Evolutionary conservation across 2,329 filamentous ascomycete genomes (phyloP).

Genomic region (Diplodia scrobiculata): DNA sequence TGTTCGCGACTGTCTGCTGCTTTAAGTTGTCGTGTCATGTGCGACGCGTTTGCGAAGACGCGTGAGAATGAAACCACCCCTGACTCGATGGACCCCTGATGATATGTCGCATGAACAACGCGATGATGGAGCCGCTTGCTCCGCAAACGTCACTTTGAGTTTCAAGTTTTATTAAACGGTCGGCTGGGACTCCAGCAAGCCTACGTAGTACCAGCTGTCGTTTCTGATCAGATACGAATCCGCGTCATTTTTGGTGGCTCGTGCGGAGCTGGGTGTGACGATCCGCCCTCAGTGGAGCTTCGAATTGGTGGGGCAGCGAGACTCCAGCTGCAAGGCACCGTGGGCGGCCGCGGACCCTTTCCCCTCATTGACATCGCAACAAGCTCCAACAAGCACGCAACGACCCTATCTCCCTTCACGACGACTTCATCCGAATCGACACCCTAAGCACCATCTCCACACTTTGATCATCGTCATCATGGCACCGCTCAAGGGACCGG

Average conservation of each 20-base stretch:
- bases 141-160: slow-evolving; percentile 10
- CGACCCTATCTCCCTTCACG: not conserved
- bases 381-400: slow-evolving; percentile 15
- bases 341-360: slow-evolving; percentile 9
- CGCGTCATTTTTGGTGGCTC: slow-evolving; percentile 22
- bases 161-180: slow-evolving; percentile 24
- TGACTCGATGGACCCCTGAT: not conserved
- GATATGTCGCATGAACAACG: not conserved
- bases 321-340: slow-evolving; percentile 21
- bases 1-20: not conserved
- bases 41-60: not conserved
- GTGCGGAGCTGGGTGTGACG: slow-evolving; percentile 17
- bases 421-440: not conserved
- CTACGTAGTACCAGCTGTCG: not conserved
- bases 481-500: slow-evolving; percentile 61
- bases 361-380: slow-evolving; percentile 22
- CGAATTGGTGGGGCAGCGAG: slow-evolving; percentile 13
- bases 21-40: not conserved
- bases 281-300: slow-evolving; percentile 7
- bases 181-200: not conserved
- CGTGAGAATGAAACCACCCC: not conserved
- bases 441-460: not conserved
- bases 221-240: slow-evolving; percentile 13
- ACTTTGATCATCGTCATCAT: not conserved
- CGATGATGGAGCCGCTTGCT: slow-evolving; percentile 1